Evolutionary conservation across 495 filamentous ascomycete species (phyloP).

Genomic region (Pyrenula massariospora): DNA sequence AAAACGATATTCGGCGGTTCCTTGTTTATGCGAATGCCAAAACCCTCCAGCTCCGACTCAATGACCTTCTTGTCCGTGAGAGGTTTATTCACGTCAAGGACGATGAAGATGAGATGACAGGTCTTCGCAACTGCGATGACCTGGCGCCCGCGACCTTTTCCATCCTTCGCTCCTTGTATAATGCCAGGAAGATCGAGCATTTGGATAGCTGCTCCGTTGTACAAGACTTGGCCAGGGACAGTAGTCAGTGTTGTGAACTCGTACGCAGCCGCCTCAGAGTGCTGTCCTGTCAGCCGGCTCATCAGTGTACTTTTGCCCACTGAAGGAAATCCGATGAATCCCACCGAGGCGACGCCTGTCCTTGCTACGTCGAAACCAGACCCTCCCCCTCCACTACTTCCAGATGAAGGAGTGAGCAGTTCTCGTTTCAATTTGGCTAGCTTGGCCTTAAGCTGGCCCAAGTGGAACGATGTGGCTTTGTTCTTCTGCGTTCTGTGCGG

Average conservation of each 20-base stretch:
- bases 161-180: slow-evolving; percentile 96
- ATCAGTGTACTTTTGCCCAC: slow-evolving; percentile 97
- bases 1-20: slow-evolving; percentile 92
- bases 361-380: slow-evolving; percentile 96
- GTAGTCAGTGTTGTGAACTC: slow-evolving; percentile 98
- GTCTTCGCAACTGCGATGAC: slow-evolving; percentile 99
- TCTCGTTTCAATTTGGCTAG: slow-evolving; percentile 96
- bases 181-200: slow-evolving; percentile 99
- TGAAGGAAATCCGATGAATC: slow-evolving; percentile 75
- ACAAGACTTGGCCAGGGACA: slow-evolving; percentile 89
- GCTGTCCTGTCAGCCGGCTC: slow-evolving; percentile 86
- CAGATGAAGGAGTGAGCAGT: slow-evolving; percentile 71
- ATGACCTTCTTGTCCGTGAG: slow-evolving; percentile 94
- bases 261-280: slow-evolving; percentile 94
- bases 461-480: slow-evolving; percentile 83
- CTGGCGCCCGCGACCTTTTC: slow-evolving; percentile 94
- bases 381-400: slow-evolving; percentile 74
- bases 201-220: slow-evolving; percentile 96
- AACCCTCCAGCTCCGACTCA: slow-evolving; percentile 92
- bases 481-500: slow-evolving; percentile 83
- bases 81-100: slow-evolving; percentile 97
- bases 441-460: slow-evolving; percentile 94
- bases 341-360: slow-evolving; percentile 73
- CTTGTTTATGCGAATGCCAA: slow-evolving; percentile 97
- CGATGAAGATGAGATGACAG: slow-evolving; percentile 97